phyloP scores from a whole-genome alignment of 306 rosid genomes.

The Clitoria ternatea region DNA sequence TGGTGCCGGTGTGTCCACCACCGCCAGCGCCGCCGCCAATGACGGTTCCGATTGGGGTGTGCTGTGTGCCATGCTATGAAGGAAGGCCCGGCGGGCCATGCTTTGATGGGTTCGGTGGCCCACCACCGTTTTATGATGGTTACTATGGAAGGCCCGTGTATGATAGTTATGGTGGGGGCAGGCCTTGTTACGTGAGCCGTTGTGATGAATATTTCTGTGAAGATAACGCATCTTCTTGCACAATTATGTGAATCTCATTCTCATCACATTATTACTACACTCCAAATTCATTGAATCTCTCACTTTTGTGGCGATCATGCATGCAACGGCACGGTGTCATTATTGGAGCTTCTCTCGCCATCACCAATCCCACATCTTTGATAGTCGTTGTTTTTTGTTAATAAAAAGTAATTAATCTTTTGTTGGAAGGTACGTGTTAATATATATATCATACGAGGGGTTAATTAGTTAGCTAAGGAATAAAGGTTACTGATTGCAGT shows the following conservation, averaged over 20 bases:
- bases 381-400: neutral
- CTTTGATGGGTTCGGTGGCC: constrained; percentile 21
- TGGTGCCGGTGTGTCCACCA: neutral
- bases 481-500: neutral
- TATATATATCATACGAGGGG: neutral
- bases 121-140: constrained; percentile 28
- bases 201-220: constrained; percentile 46
- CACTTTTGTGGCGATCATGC: neutral
- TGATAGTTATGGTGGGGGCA: constrained; percentile 53
- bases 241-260: constrained; percentile 41
- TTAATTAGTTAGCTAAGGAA: no score
- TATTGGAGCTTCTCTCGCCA: neutral
- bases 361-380: neutral
- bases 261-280: neutral
- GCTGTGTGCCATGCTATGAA: constrained; percentile 30
- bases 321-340: neutral
- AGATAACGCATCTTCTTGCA: constrained; percentile 44
- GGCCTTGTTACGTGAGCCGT: constrained; percentile 34
- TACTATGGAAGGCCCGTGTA: constrained; percentile 45
- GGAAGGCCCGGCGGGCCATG: constrained; percentile 47
- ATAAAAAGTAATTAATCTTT: neutral
- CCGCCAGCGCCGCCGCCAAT: neutral
- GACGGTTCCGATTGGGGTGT: constrained; percentile 25
- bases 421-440: neutral
- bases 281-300: neutral